Base-by-base conservation (phyloP, 495 filamentous ascomycete genomes). In the Entonaema liquescens region DNA sequence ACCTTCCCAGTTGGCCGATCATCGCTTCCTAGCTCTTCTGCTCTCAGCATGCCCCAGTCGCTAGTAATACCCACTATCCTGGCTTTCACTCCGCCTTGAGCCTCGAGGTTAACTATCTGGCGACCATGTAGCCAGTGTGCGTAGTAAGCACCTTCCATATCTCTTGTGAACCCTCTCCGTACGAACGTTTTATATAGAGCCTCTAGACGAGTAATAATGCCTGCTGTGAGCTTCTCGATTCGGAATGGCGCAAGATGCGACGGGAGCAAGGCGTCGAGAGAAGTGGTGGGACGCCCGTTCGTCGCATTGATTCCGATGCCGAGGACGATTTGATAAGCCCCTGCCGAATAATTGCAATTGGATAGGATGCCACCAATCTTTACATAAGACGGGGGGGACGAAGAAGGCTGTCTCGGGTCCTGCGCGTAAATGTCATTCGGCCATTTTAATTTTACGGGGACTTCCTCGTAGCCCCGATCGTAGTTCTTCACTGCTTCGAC, bases 341-440 rank as follows among this genome's bases (percentile, higher is more conserved):
- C 89, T 13, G 84, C 82, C 31, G 87, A 86, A 79, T 92, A 98
- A 62, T 88, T 89, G 59, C 93, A 96, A 80, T 97, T 97, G 36
- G 97, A 91, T 0, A 99, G 86, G 66, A 98, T 97, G 12, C 95
- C 95, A 73, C 91, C 93, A 55, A 99, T 94, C 73, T 99, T 99
- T 69, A 94, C 89, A 76, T 93, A 96, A 12, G 84, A 78, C 35
- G 88, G 84, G 29, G 87, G 79, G n/a, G 28, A 64, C 2, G 79
- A 62, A 3, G 82, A 79, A 1, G 88, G 82, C 62, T 89, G 84
- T 29, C 79, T 80, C 1, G 93, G 93, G 73, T 94, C 92, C 11
- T 86, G 83, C 0, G 92, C 94, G 77, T 94, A 98, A 66, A 99
- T 92, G 76, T 99, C 95, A 68, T 99, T 99, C 7, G 95, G 95